Evolutionary conservation across 345 rosid genomes (phyloP).

Genomic region (Salix arbutifolia): DNA sequence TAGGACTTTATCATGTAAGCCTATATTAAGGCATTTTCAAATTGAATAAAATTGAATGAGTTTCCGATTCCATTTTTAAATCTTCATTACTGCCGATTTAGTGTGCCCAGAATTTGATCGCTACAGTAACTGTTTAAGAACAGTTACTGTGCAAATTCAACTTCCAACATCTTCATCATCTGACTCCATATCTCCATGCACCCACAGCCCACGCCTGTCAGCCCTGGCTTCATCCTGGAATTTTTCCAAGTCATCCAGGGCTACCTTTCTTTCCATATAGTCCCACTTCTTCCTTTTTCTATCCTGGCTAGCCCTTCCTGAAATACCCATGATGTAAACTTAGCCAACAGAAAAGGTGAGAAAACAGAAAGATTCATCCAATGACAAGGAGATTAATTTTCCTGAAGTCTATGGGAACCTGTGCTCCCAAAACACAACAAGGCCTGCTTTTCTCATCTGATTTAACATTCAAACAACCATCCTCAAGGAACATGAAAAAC

Average conservation of each 20-base stretch:
- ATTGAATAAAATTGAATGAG: no score
- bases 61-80: no score
- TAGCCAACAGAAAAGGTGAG: neutral
- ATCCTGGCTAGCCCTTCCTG: constrained; percentile 94
- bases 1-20: no score
- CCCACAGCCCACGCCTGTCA: constrained; percentile 75
- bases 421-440: neutral
- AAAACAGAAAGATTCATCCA: neutral
- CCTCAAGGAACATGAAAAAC: neutral
- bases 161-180: constrained; percentile 98
- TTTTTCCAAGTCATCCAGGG: constrained; percentile 68
- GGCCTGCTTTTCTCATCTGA: neutral
- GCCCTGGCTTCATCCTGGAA: constrained; percentile 78
- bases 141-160: no score
- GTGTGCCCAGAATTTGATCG: no score
- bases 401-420: neutral
- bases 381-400: neutral
- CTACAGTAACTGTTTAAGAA: no score
- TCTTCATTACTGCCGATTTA: no score
- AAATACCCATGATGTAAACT: constrained; percentile 6
- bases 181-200: constrained; percentile 84
- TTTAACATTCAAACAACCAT: neutral
- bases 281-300: constrained; percentile 87
- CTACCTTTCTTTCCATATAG: constrained; percentile 53
- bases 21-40: no score